Conservation (phyloP, 306 rosid species). For the Vigna nakashimae region DNA sequence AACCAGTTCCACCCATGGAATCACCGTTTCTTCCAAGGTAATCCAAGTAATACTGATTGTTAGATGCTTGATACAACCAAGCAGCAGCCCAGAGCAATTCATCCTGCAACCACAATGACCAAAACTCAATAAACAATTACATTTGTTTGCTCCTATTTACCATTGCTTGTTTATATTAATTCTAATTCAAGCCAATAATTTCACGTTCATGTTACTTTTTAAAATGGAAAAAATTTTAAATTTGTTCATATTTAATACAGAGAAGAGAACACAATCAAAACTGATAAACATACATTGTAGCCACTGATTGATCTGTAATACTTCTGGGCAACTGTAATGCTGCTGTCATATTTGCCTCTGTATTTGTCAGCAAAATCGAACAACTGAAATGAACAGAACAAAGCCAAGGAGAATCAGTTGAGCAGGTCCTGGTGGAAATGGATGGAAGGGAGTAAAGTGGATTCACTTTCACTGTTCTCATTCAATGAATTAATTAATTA, state of each 20-base stretch:
- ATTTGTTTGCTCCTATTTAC: neutral
- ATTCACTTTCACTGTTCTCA: conserved; percentile 9
- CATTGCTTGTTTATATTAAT: neutral
- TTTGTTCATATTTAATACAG: neutral
- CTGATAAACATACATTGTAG: conserved; percentile 67
- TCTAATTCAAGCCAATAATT: conserved; percentile 1
- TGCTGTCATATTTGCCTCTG: conserved; percentile 94
- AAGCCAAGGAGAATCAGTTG: neutral
- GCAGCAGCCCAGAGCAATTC: conserved; percentile 99
- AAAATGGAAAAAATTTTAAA: neutral
- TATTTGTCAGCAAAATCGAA: conserved; percentile 93
- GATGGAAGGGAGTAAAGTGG: neutral
- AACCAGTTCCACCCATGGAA: conserved; percentile 92
- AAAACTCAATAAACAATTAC: conserved; percentile 17
- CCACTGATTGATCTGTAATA: conserved; percentile 92
- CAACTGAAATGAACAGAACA: conserved; percentile 56
- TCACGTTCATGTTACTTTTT: neutral
- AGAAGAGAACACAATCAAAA: neutral
- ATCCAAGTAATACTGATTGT: conserved; percentile 75
- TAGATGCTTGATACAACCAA: conserved; percentile 91
- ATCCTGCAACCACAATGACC: conserved; percentile 59
- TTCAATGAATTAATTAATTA: neutral
- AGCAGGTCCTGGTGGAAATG: conserved; percentile 1
- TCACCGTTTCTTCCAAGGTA: conserved; percentile 87
- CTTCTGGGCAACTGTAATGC: conserved; percentile 80